These are phyloP conservation scores for Tylopilus sp. DNA, from an alignment of 768 basidiomycete genomes.

Conservation along the genomic window DNA sequence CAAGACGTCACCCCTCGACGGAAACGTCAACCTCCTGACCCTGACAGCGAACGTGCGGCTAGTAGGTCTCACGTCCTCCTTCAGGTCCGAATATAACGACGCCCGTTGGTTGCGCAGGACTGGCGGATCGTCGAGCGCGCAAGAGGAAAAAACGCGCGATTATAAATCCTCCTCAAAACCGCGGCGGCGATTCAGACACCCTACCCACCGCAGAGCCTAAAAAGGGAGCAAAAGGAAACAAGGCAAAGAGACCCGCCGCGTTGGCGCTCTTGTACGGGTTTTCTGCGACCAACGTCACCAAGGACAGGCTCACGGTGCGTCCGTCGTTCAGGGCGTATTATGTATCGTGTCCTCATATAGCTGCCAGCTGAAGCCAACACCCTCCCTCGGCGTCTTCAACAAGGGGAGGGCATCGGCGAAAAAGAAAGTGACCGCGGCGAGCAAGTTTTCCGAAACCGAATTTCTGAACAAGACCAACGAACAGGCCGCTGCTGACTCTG, in stretches of 20 bases:
- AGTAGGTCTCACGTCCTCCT: constrained; percentile 28
- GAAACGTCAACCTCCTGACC: constrained; percentile 20
- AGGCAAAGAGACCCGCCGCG: constrained; percentile 25
- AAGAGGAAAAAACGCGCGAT: constrained; percentile 58
- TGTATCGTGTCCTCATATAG: not conserved
- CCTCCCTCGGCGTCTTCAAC: constrained; percentile 33
- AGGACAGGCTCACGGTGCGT: constrained; percentile 37
- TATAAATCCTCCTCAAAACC: constrained; percentile 30
- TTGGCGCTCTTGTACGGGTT: constrained; percentile 38
- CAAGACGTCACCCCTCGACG: constrained; percentile 12
- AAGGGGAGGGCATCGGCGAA: constrained; percentile 35
- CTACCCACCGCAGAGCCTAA: constrained; percentile 1
- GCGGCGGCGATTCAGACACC: not conserved
- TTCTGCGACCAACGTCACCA: constrained; percentile 36
- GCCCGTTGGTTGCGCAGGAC: constrained; percentile 48
- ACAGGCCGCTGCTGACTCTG: constrained; percentile 4
- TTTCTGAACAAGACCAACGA: constrained; percentile 38
- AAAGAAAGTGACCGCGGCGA: constrained; percentile 14
- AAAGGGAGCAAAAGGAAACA: constrained; percentile 17
- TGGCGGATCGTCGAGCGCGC: constrained; percentile 61
- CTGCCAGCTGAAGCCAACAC: constrained; percentile 28
- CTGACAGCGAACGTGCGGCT: constrained; percentile 35
- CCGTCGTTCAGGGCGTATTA: not conserved
- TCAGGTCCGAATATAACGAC: too few relatives aligned
- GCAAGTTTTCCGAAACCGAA: constrained; percentile 40